Conservation (phyloP, 352 stramenopile genomes). For the Globisporangium echinulatum region DNA sequence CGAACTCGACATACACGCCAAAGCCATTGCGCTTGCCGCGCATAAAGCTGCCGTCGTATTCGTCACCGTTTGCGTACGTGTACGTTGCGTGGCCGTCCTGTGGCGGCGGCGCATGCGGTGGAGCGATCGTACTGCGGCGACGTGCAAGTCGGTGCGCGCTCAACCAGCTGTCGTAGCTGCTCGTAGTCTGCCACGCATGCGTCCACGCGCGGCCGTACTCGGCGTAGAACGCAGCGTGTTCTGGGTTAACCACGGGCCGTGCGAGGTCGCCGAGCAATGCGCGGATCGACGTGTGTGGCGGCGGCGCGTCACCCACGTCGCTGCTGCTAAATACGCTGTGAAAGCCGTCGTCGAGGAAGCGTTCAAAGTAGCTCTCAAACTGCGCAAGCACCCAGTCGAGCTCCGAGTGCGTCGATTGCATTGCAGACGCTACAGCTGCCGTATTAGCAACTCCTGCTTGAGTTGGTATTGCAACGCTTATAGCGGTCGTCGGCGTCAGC, state of each 20-base stretch:
- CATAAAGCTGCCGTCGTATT: constrained; percentile 71
- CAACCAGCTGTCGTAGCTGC: constrained; percentile 54
- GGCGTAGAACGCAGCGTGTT: constrained; percentile 30
- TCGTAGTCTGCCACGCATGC: constrained; percentile 57
- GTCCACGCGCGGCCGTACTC: constrained; percentile 60
- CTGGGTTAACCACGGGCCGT: constrained; percentile 25
- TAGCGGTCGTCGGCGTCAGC: neutral
- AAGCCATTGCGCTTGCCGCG: constrained; percentile 62
- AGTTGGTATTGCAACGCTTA: too few species aligned
- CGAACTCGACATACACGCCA: constrained; percentile 67
- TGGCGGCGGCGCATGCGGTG: constrained; percentile 19
- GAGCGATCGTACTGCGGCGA: constrained; percentile 18
- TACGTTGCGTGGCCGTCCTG: constrained; percentile 39
- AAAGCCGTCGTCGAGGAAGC: constrained; percentile 39
- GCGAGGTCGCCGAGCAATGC: constrained; percentile 49
- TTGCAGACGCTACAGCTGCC: neutral
- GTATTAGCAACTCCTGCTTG: too few species aligned
- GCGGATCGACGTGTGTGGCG: constrained; percentile 35
- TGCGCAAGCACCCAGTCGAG: constrained; percentile 54
- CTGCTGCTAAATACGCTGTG: constrained; percentile 15
- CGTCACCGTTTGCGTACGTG: constrained; percentile 65
- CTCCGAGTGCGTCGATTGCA: constrained; percentile 27
- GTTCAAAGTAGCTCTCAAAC: constrained; percentile 60
- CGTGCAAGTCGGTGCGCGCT: constrained; percentile 22
- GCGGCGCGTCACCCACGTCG: constrained; percentile 7